Base-by-base conservation (phyloP, 305 asterid species). In the Plantago rigida region DNA sequence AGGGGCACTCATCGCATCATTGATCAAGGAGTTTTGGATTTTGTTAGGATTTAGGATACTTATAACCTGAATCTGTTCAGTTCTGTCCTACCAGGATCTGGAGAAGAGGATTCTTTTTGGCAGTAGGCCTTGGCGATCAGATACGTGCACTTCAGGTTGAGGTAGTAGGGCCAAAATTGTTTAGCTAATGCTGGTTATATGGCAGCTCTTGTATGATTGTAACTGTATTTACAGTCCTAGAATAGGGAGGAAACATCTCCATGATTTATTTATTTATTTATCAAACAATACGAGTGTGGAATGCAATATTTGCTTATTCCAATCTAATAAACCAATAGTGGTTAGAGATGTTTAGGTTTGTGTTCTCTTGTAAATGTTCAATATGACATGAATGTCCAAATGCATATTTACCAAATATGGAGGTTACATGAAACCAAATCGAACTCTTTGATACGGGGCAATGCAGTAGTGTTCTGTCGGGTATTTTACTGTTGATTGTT, bases 1-100 rank as follows among this genome's bases (percentile, higher is more conserved):
- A 5, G 39, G 39, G 84, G 28, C 79, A 62, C 65, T 69, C 85
- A 11, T 68, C 79, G 29, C 83, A 70, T 75, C 80, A 69, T 59
- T 89, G 77, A 80, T 70, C 56, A 49, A 41, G 1, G 60, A 26
- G 44, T 13, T 46, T 64, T 3, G 50, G 29, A 60, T 55, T 60
- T 41, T 51, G 19, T 56, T 5, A 1, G 53, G 68, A 42, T 31
- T 31, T 31, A 31, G 10, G 1, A 36, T 8, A 8, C 39, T 3
- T 31, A 31, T 31, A 31, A 5, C 7, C 39, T 31, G 39, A 31
- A 31, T 5, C 7, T 36, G 44, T 36, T 6, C 10, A 36, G 44
- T 36, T 36, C 10, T 36, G 44, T 6, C 10, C 44, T 36, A 8
- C 5, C 44, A 36, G 10, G 9, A 36, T 36, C 44, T 36, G 1